Evolutionary conservation across 108 stramenopile species (phyloP).

Genomic region (Nitzschia palea): DNA sequence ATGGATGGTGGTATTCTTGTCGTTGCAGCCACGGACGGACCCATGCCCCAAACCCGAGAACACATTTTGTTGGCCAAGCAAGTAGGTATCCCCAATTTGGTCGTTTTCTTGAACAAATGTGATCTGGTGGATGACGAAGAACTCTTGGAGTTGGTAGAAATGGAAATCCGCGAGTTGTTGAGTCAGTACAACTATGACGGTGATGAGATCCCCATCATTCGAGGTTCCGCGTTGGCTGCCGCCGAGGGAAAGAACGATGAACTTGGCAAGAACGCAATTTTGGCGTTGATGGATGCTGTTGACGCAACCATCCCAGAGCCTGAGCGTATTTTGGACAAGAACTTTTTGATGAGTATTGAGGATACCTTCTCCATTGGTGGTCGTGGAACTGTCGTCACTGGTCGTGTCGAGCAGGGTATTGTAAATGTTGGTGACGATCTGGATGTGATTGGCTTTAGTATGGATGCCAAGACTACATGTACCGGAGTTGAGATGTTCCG

Average conservation of each 20-base stretch:
- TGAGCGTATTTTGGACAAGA: constrained; percentile 93
- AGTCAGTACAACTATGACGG: constrained; percentile 97
- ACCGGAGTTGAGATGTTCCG: constrained; percentile 99
- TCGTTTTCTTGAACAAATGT: constrained; percentile 98
- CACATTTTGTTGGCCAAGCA: constrained; percentile 99
- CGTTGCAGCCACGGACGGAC: constrained; percentile 98
- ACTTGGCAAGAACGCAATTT: constrained; percentile 80
- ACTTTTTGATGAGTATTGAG: constrained; percentile 99
- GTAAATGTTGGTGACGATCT: constrained; percentile 97
- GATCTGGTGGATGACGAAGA: constrained; percentile 99
- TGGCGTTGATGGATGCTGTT: constrained; percentile 95
- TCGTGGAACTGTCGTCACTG: constrained; percentile 99
- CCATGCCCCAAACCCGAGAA: constrained; percentile 99
- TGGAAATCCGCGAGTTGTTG: constrained; percentile 99
- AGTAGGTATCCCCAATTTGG: constrained; percentile 98
- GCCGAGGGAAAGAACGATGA: constrained; percentile 89
- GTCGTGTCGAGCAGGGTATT: constrained; percentile 93
- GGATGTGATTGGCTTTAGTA: constrained; percentile 85
- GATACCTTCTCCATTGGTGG: constrained; percentile 99
- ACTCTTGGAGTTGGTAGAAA: constrained; percentile 98
- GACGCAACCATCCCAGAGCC: constrained; percentile 95
- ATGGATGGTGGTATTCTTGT: constrained; percentile 99
- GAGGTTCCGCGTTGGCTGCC: constrained; percentile 97
- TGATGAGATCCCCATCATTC: constrained; percentile 95
- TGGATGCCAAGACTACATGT: constrained; percentile 87